Conservation (phyloP, 257 asterid species). For the Fraxinus excelsior region DNA sequence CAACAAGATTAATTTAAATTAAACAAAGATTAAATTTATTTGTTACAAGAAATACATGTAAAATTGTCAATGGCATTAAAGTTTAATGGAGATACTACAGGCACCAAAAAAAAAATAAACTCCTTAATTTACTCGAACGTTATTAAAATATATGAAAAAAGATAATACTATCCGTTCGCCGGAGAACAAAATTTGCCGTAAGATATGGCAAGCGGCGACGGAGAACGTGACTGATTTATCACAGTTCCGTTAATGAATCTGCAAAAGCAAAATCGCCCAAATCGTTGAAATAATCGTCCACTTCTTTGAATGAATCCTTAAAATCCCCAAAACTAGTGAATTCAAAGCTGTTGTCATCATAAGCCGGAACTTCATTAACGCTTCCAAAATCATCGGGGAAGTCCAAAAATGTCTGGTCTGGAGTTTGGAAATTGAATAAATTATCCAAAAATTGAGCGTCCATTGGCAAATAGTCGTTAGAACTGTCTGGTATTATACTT, state of each 20-base stretch:
- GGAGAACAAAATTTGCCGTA: conserved; percentile 31
- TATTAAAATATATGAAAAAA: not conserved
- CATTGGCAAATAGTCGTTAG: conserved; percentile 15
- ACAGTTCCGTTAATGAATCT: not conserved
- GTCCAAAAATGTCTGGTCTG: conserved; percentile 28
- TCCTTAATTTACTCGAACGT: not conserved
- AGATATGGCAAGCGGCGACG: conserved; percentile 19
- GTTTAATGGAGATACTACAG: not conserved
- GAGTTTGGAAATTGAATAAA: conserved; percentile 37
- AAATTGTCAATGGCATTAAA: no score
- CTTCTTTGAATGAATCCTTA: conserved; percentile 21
- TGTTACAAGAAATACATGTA: not conserved
- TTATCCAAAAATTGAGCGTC: conserved; percentile 35
- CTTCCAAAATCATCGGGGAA: not conserved
- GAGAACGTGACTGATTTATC: not conserved
- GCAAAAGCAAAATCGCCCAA: conserved; percentile 9
- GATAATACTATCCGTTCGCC: conserved; percentile 1
- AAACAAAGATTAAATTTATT: not conserved
- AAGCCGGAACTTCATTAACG: not conserved
- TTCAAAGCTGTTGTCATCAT: not conserved
- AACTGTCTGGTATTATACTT: conserved; percentile 7
- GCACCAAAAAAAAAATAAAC: not conserved
- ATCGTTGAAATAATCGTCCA: conserved; percentile 26
- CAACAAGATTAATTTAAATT: not conserved
- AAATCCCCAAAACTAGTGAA: conserved; percentile 3